Evolutionary conservation across 768 basidiomycete genomes (phyloP), one percentile per base, ranked within the genome.

Genomic region (Suillus fuscotomentosus): DNA sequence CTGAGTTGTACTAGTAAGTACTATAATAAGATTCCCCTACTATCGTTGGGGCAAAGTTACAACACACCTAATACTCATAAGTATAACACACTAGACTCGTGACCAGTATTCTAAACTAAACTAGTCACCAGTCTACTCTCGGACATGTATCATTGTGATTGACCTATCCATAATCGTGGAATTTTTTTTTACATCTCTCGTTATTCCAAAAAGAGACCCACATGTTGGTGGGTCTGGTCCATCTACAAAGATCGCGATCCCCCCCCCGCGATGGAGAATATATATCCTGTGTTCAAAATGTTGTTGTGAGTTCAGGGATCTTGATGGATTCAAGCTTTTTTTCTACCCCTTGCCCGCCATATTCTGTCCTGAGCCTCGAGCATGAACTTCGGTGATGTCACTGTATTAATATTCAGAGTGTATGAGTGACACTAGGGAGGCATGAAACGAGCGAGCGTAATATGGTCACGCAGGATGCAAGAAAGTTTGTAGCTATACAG

Each of bases 401-500:
- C 11, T 22, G n/a, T 14, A 38, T 31, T 31, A 6, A 31, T 31
- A 31, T 38, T 8, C n/a, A 47, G 5, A 11, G n/a, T 48, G 13
- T 22, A 48, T 48, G 14, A 53, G 42, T 27, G 15, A 41, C 43
- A 36, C 47, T 14, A 31, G 14, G 15, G 4, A 38, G 38, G 22
- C 38, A 42, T 15, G 27, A 34, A 24, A 20, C 31, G 7, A 27
- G 15, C 8, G n/a, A 14, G 14, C 7, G 5, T 38, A 24, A 38
- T 4, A 42, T 43, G 5, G n/a, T 69, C 24, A 78, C 17, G 75
- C 76, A 3, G 82, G 79, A 66, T 82, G 81, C 34, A 82, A 59
- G 67, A 82, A 82, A 3, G 81, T 83, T 65, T 81, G 81, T 48
- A 82, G 67, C 82, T 82, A 61, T 51, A 47, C 67, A 45, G 7